Evolutionary conservation across 139 green algal species (phyloP).

Genomic region (Yamagishiella unicocca): DNA sequence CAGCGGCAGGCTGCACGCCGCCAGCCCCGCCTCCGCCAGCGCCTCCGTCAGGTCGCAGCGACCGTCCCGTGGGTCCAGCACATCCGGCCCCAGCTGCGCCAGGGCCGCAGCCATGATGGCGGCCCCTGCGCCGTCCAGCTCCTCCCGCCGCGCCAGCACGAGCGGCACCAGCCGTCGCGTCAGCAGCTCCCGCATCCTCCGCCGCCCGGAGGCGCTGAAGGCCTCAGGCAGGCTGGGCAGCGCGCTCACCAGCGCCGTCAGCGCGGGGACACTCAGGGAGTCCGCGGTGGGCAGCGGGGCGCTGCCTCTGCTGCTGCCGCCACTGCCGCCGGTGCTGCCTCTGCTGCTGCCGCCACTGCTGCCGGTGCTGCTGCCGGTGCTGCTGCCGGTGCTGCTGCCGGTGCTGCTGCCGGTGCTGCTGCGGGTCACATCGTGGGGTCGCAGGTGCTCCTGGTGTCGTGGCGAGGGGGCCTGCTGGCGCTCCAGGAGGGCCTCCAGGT

Average conservation of each 20-base stretch:
- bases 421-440: background rate
- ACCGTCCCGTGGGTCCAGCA: background rate
- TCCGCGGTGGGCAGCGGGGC: background rate
- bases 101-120: conserved; percentile 22
- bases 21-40: conserved; percentile 20
- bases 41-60: background rate
- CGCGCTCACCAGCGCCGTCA: background rate
- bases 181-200: background rate
- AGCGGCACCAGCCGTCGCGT: background rate
- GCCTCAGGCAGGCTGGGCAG: conserved; percentile 16
- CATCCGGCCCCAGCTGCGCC: conserved; percentile 18
- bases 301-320: too few relatives aligned
- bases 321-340: background rate
- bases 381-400: background rate
- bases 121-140: background rate
- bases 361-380: background rate
- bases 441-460: background rate
- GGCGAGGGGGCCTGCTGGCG: background rate
- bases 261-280: background rate
- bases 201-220: background rate
- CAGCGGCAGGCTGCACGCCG: background rate
- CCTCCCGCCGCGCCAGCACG: background rate
- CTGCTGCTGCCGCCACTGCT: background rate
- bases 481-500: background rate
- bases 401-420: background rate